Evolutionary conservation across 2,329 filamentous ascomycete genomes (phyloP).

Genomic region (Fusarium pininemorale): DNA sequence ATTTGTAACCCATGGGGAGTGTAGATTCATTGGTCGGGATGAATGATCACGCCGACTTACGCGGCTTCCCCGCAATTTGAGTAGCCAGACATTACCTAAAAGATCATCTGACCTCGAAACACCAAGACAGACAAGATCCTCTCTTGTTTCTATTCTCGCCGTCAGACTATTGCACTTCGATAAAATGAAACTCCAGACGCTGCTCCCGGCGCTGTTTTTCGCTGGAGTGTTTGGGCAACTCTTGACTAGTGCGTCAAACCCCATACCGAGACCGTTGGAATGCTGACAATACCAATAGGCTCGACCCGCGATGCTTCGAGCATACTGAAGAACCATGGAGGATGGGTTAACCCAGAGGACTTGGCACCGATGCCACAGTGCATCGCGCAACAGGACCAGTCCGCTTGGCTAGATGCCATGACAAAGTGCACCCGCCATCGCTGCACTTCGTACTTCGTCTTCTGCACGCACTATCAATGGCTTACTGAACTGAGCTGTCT

Average conservation of each 20-base stretch:
- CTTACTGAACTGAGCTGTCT: constrained; percentile 28
- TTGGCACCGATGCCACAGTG: constrained; percentile 27
- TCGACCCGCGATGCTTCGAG: not conserved
- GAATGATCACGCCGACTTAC: not conserved
- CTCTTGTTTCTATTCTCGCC: not conserved
- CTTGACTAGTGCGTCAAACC: not conserved
- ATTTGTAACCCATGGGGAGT: no score
- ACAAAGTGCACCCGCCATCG: constrained; percentile 15
- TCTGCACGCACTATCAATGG: constrained; percentile 29
- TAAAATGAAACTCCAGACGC: not conserved
- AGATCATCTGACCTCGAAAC: not conserved
- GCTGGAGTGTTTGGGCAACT: not conserved
- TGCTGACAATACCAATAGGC: not conserved
- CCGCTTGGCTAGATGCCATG: constrained; percentile 20
- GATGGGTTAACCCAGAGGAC: constrained; percentile 30
- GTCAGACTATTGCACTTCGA: not conserved
- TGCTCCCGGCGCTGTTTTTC: not conserved
- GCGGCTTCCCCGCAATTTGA: not conserved
- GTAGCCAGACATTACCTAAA: not conserved
- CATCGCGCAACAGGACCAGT: constrained; percentile 19
- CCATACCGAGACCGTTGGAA: not conserved
- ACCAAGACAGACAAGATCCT: not conserved
- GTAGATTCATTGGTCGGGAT: not conserved
- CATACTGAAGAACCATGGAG: not conserved
- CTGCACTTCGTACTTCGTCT: constrained; percentile 21